Percentiles rank a stretch among this genome's conserved stretches.
Conservation (phyloP, 2,329 filamentous ascomycete genomes). For the Aspergillus tubingensis region DNA sequence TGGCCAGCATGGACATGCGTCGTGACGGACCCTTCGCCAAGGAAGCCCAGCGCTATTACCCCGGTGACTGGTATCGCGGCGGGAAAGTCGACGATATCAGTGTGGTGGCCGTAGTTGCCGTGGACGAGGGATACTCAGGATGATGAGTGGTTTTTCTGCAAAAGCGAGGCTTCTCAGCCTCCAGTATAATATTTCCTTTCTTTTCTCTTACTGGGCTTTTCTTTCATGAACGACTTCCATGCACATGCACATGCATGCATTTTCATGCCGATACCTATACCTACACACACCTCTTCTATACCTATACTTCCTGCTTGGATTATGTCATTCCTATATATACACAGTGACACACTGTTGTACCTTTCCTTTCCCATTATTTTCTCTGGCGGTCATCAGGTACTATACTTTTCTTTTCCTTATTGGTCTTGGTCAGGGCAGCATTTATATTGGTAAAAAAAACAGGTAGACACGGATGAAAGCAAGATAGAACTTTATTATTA, state of each 20-base stretch:
- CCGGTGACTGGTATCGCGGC: constrained; percentile 81
- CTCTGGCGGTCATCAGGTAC: background rate
- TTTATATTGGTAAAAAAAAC: too few species aligned
- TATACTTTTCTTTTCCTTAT: background rate
- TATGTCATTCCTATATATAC: background rate
- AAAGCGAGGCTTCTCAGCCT: background rate
- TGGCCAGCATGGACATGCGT: constrained; percentile 77
- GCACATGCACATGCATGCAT: background rate
- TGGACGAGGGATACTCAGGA: constrained; percentile 53
- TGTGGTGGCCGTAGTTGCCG: constrained; percentile 75
- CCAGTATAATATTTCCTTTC: background rate
- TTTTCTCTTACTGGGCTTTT: background rate
- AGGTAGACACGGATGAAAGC: too few species aligned
- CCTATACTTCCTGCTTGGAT: background rate
- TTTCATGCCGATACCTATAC: background rate
- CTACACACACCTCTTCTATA: background rate
- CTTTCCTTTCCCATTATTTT: background rate
- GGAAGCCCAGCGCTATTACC: constrained; percentile 85
- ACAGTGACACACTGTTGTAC: background rate
- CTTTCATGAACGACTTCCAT: background rate
- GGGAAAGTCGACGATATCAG: constrained; percentile 97
- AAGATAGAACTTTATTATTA: too few species aligned
- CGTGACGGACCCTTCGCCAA: constrained; percentile 92
- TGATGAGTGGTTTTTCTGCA: background rate
- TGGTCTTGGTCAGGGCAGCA: background rate